These are phyloP conservation scores for Amanita polypyramis DNA, from an alignment of 768 basidiomycete species.

Conservation along the genomic window DNA sequence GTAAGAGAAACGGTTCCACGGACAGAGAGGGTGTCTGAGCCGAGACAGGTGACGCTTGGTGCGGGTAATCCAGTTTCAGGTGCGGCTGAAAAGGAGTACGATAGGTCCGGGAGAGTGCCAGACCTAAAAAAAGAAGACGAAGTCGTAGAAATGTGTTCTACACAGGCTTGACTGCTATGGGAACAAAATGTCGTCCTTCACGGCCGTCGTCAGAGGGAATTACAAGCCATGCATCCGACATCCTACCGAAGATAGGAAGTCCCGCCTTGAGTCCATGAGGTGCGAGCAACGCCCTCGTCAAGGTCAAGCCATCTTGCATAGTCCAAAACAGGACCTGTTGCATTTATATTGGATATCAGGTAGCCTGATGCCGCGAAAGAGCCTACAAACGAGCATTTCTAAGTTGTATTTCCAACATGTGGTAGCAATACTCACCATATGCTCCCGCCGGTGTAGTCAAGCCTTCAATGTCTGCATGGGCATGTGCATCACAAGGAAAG, in stretches of 20 bases:
- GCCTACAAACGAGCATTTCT: constrained; percentile 27
- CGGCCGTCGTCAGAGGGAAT: constrained; percentile 12
- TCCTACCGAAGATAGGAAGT: constrained; percentile 38
- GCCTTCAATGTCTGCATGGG: constrained; percentile 32
- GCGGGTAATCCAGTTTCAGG: constrained; percentile 38
- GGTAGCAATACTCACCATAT: constrained; percentile 35
- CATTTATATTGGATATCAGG: constrained; percentile 39
- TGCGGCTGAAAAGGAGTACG: constrained; percentile 35
- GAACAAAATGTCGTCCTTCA: constrained; percentile 50
- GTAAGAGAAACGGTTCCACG: constrained; percentile 32
- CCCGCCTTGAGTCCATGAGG: constrained; percentile 48
- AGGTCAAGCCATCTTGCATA: constrained; percentile 65
- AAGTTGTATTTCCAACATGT: background rate
- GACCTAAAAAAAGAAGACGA: constrained; percentile 7
- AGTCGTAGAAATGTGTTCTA: constrained; percentile 38
- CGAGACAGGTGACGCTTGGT: constrained; percentile 53
- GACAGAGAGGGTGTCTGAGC: constrained; percentile 42
- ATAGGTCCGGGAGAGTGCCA: constrained; percentile 26
- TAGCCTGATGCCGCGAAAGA: constrained; percentile 62
- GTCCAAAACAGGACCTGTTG: constrained; percentile 26
- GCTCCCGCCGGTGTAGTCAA: constrained; percentile 45
- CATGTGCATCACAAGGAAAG: background rate
- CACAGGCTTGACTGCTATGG: constrained; percentile 49
- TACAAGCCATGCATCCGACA: background rate
- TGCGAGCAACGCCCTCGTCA: constrained; percentile 46